Base-by-base conservation (phyloP, 2,329 filamentous ascomycete genomes). In the Arthrobotrys sphaeroides region DNA sequence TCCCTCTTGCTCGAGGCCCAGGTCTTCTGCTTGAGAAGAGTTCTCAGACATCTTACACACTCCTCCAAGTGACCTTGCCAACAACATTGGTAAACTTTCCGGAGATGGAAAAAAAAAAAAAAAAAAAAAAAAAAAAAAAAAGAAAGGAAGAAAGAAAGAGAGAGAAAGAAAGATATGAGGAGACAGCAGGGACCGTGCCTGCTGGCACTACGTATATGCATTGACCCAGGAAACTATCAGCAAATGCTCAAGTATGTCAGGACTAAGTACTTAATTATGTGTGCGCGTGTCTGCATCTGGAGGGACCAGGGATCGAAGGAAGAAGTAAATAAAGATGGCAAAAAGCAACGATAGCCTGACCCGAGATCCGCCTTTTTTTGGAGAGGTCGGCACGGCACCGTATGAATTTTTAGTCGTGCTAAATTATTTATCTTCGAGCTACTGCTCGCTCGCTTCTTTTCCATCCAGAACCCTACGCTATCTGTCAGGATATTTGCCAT, bases 341-440 rank as follows among this genome's bases (percentile, higher is more conserved):
- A 72, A 68, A 55, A 65, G 59, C 47, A 62, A 73, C 31, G 13
- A 65, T n/a, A 47, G 16, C 31, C 28, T 55, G 43, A 67, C 47
- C 61, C 45, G 61, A 74, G 45, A 68, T 61, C 70, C 70, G 70
- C 55, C 47, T 62, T 74, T 74, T 74, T 61, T 49, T 74, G 70
- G 62, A 74, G 70, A 62, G 55, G 60, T 55, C 61, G 60, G 69
- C 69, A 73, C 69, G 61, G 69, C 60, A 67, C 42, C 45, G 49
- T 67, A 49, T 47, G 22, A 49, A 49, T 65, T 65, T 73, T 59
- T 60, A 55, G 61, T 60, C 31, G 47, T 57, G 36, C 70, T 74
- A 74, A 74, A 74, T 74, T 74, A 74, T 74, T 74, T 74, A 74
- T 74, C 70, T 74, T 74, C 43, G 47, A 67, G 70, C 70, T 74